These are phyloP conservation scores for Yarrowia divulgata DNA, from an alignment of 805 yeast genomes.

Conservation along the genomic window DNA sequence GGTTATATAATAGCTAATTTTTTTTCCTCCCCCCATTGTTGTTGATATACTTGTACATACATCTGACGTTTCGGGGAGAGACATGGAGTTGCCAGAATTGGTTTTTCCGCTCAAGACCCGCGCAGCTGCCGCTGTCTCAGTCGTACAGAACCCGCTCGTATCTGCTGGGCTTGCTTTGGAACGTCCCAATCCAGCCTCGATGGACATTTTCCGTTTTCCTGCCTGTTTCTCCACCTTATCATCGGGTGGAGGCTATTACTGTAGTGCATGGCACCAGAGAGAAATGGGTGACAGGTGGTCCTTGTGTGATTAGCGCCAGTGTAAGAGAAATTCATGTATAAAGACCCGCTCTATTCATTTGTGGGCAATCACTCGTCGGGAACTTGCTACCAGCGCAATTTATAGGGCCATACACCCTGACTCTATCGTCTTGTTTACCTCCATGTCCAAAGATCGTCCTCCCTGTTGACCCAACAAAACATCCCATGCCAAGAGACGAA, in stretches of 20 bases:
- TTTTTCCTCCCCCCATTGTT: slow-evolving; percentile 1
- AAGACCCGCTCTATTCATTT: too few species aligned
- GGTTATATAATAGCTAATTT: slow-evolving; percentile 28
- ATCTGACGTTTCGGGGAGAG: not conserved
- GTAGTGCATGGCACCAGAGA: too few species aligned
- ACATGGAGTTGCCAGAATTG: not conserved
- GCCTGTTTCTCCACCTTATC: not conserved
- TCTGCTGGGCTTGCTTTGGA: not conserved
- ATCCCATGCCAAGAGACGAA: too few species aligned
- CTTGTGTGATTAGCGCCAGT: too few species aligned
- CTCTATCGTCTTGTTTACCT: too few species aligned
- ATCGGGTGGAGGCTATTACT: not conserved
- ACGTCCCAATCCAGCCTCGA: slow-evolving; percentile 3
- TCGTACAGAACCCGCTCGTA: slow-evolving; percentile 3
- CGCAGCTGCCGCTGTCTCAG: not conserved
- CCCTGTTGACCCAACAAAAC: too few species aligned
- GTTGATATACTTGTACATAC: not conserved
- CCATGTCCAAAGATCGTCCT: too few species aligned
- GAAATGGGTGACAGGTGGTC: too few species aligned
- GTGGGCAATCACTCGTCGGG: too few species aligned
- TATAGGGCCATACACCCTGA: too few species aligned
- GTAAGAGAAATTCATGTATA: too few species aligned
- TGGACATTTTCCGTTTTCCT: not conserved
- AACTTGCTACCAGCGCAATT: too few species aligned
- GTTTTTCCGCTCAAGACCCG: not conserved